phyloP scores from a whole-genome alignment of 2,329 filamentous ascomycete genomes.

The Colletotrichum australisinense region DNA sequence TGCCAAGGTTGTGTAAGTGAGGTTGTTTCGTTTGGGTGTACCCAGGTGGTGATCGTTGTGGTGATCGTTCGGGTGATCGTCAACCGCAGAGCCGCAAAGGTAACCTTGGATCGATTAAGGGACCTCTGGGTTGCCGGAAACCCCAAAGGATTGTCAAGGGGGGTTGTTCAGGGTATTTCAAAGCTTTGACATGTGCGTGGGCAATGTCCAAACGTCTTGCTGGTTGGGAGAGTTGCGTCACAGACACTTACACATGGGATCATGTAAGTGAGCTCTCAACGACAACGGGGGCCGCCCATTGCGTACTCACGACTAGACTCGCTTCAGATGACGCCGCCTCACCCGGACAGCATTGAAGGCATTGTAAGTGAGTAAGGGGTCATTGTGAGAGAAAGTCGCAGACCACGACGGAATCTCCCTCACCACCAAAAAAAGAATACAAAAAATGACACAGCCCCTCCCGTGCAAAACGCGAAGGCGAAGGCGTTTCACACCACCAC shows the following conservation, averaged over 20 bases:
- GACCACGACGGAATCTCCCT: background rate
- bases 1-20: background rate
- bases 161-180: slow-evolving; percentile 26
- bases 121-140: background rate
- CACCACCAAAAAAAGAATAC: background rate
- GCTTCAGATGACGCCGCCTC: background rate
- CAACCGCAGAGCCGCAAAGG: slow-evolving; percentile 4
- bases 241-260: background rate
- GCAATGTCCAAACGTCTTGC: background rate
- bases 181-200: slow-evolving; percentile 13
- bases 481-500: slow-evolving; percentile 22
- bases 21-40: background rate
- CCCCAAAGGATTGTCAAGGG: too few relatives aligned
- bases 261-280: background rate
- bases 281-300: background rate
- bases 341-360: background rate
- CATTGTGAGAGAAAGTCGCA: background rate
- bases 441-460: background rate
- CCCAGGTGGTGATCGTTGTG: background rate
- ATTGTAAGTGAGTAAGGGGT: too few relatives aligned
- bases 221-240: background rate
- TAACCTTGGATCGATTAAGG: too few relatives aligned
- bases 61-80: background rate
- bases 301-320: background rate
- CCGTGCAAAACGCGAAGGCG: slow-evolving; percentile 7